phyloP scores from a whole-genome alignment of 257 asterid genomes.

The Hygrophila difformis region DNA sequence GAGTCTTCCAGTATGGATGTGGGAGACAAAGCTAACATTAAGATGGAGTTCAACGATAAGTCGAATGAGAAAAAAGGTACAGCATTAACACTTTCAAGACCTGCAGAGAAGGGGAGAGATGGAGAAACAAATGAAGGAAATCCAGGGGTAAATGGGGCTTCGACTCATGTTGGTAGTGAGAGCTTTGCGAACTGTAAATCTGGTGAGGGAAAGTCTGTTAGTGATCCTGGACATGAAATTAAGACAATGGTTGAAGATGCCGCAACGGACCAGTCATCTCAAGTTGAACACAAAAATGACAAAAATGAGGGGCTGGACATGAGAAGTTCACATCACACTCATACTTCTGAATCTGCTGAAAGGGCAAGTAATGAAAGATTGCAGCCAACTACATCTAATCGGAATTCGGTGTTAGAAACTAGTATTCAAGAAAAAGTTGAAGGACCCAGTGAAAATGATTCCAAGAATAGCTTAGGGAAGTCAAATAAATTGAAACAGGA shows the following conservation, averaged over 20 bases:
- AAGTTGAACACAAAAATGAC: conserved; percentile 16
- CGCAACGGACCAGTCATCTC: conserved; percentile 12
- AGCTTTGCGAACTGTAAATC: conserved; percentile 17
- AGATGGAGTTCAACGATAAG: conserved; percentile 25
- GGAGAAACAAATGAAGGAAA: conserved; percentile 19
- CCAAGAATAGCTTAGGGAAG: conserved; percentile 10
- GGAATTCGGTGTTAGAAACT: conserved; percentile 18
- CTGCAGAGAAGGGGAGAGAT: conserved; percentile 22
- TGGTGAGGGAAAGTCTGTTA: conserved; percentile 18
- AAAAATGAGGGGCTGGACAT: conserved; percentile 19
- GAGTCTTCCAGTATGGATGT: conserved; percentile 18
- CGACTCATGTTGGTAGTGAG: conserved; percentile 14
- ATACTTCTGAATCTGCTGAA: conserved; percentile 22
- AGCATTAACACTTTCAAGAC: conserved; percentile 13
- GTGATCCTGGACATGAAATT: conserved; percentile 16
- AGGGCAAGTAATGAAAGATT: conserved; percentile 18
- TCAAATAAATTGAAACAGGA: conserved; percentile 18
- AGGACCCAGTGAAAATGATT: conserved; percentile 22
- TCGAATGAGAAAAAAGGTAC: conserved; percentile 23
- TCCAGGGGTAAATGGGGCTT: conserved; percentile 21
- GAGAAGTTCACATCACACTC: conserved; percentile 15
- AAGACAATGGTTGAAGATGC: conserved; percentile 23
- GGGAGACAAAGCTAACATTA: conserved; percentile 18
- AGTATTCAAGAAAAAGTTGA: conserved; percentile 19
- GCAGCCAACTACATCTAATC: conserved; percentile 11